Conservation (phyloP, 495 filamentous ascomycete genomes). For the Chaetomium tenue region DNA sequence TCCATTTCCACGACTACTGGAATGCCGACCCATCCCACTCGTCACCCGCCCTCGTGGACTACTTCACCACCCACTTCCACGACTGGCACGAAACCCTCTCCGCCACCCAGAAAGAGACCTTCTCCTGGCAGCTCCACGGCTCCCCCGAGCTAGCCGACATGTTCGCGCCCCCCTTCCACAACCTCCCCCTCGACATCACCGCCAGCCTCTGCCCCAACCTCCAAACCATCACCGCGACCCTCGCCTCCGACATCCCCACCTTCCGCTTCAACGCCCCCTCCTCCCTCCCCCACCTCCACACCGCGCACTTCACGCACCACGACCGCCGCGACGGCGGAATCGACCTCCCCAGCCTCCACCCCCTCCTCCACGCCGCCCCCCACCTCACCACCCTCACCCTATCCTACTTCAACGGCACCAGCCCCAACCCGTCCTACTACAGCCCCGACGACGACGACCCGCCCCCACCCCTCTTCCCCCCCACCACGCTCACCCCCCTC, state of each 20-base stretch:
- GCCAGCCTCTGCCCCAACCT: constrained; percentile 7
- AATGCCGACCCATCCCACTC: background rate
- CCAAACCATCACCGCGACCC: background rate
- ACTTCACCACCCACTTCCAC: background rate
- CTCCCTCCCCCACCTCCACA: background rate
- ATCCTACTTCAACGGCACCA: too few relatives aligned
- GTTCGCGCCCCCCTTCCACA: background rate
- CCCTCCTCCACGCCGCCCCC: background rate
- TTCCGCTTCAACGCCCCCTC: background rate
- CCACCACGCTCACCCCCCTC: background rate
- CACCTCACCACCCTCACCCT: background rate
- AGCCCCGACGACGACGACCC: too few relatives aligned
- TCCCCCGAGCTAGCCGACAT: background rate
- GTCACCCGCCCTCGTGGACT: background rate
- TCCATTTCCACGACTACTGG: background rate
- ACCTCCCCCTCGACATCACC: background rate
- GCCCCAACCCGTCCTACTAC: too few relatives aligned
- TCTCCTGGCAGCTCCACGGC: too few relatives aligned
- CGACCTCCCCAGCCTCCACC: background rate
- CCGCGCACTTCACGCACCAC: background rate
- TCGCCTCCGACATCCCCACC: background rate
- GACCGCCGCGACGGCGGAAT: background rate
- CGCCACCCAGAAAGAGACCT: background rate
- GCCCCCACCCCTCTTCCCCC: too few relatives aligned
- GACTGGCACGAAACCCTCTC: background rate